Evolutionary conservation across 1,139 yeast genomes (phyloP), one percentile per base, ranked within the genome.

Genomic region (Diutina rugosa): DNA sequence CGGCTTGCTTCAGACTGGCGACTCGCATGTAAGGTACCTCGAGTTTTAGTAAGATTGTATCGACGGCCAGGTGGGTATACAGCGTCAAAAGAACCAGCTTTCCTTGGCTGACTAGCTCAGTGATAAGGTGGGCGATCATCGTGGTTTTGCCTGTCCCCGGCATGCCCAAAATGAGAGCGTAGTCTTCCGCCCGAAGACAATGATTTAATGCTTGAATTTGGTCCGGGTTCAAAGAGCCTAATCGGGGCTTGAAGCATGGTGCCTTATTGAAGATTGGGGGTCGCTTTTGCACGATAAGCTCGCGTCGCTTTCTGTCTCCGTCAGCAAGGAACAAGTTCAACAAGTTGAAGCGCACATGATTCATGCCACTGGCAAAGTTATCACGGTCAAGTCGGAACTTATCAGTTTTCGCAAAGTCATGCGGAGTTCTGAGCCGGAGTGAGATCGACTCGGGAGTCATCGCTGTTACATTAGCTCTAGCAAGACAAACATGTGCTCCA

Each of bases 101-200:
- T 1, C 82, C 83, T 46, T 77, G 77, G 0, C 69, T 68, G 0
- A 85, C 87, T 45, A 93, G 69, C 47, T 78, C 71, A 58, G 78
- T 75, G 53, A 91, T 85, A 16, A 93, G 67, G 54, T 85, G 84
- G 0, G 95, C 89, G 58, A 93, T 89, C 0, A 91, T 87, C 0
- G 98, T 91, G 0, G 99, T 93, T 66, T 95, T 93, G 16, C 99
- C 99, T 0, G 99, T 93, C 1, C 99, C 99, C 0, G 99, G 99
- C 99, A 95, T 93, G 1, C 99, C 99, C 58, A 91, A 71, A 44
- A 93, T 80, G 61, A 93, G 73, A 2, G 93, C 76, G 66, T 88
- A 93, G 65, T 91, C 96, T 55, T 84, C 69, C 0, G 95, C 79
- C 21, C 77, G 67, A 56, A 90, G 66, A 0, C 83, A 90, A 61